phyloP scores from a whole-genome alignment of 106 monocot genomes.

The Narthecium ossifragum region DNA sequence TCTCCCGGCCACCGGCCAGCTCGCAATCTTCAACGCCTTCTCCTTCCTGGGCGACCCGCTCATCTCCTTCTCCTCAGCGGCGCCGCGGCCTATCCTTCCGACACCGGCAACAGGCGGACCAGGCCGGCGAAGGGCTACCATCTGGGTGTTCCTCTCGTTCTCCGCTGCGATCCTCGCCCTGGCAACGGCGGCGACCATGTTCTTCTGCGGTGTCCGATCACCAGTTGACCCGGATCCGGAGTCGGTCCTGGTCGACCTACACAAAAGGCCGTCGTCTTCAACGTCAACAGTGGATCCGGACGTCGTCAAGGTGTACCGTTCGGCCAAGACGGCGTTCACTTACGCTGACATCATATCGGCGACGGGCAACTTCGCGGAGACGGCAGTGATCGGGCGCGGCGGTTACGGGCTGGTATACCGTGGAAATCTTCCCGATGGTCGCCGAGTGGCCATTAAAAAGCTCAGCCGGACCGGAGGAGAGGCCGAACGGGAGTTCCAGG shows the following conservation, averaged over 20 bases:
- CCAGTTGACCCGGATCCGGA: slow-evolving; percentile 20
- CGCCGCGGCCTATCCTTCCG: too few species aligned
- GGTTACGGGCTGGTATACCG: slow-evolving; percentile 72
- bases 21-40: slow-evolving; percentile 47
- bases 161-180: too few species aligned
- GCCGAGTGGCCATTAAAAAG: slow-evolving; percentile 72
- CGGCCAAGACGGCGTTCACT: slow-evolving; percentile 49
- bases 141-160: slow-evolving; percentile 39
- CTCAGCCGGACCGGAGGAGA: slow-evolving; percentile 29
- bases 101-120: background rate
- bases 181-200: slow-evolving; percentile 16
- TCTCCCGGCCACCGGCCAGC: slow-evolving; percentile 41
- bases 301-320: slow-evolving; percentile 31
- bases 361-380: slow-evolving; percentile 53
- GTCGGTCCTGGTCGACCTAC: slow-evolving; percentile 1
- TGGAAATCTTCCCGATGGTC: slow-evolving; percentile 56
- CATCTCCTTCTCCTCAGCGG: slow-evolving; percentile 10
- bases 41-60: slow-evolving; percentile 73
- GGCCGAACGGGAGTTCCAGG: slow-evolving; percentile 64
- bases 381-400: slow-evolving; percentile 51
- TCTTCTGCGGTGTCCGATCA: slow-evolving; percentile 20
- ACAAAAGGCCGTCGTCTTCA: slow-evolving; percentile 13
- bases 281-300: slow-evolving; percentile 7
- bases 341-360: slow-evolving; percentile 67
- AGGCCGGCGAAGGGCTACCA: background rate